Evolutionary conservation across 257 asterid genomes (phyloP).

Genomic region (Mentha longifolia): DNA sequence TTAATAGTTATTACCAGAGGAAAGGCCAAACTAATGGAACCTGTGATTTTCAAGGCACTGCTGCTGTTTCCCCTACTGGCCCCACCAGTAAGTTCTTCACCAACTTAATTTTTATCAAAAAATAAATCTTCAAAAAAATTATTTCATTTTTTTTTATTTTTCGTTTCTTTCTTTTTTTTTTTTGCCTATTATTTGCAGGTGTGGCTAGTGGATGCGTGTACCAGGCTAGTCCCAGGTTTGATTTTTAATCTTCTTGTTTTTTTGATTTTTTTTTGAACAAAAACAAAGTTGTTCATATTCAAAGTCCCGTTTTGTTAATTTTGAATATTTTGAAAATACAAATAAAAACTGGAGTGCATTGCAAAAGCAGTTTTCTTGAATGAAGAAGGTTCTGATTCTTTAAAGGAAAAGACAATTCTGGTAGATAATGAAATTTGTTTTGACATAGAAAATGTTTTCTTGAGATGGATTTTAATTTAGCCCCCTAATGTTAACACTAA

Average conservation of each 20-base stretch:
- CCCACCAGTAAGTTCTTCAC: constrained; percentile 55
- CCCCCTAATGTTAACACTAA: neutral
- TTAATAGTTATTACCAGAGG: constrained; percentile 81
- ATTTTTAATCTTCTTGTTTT: neutral
- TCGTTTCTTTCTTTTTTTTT: neutral
- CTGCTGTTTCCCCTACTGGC: constrained; percentile 35
- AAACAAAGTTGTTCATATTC: neutral
- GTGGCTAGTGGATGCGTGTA: constrained; percentile 57
- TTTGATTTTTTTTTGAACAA: neutral
- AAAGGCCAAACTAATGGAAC: constrained; percentile 49
- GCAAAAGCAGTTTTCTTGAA: neutral
- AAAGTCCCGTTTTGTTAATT: constrained; percentile 30
- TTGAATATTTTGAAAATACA: constrained; percentile 9
- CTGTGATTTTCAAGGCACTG: constrained; percentile 77
- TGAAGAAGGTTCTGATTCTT: neutral
- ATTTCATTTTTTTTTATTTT: neutral
- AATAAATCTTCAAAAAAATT: neutral
- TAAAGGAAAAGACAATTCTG: neutral
- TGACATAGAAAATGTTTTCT: neutral
- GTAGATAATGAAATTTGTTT: neutral
- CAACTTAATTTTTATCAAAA: neutral
- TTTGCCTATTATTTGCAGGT: constrained; percentile 42
- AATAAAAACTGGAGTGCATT: neutral
- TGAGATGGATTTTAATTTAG: neutral
- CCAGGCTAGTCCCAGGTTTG: constrained; percentile 70